Percentiles rank a stretch among this genome's conserved stretches.
Conservation (phyloP, 1,284 basidiomycete species). For the Somion occarium region DNA sequence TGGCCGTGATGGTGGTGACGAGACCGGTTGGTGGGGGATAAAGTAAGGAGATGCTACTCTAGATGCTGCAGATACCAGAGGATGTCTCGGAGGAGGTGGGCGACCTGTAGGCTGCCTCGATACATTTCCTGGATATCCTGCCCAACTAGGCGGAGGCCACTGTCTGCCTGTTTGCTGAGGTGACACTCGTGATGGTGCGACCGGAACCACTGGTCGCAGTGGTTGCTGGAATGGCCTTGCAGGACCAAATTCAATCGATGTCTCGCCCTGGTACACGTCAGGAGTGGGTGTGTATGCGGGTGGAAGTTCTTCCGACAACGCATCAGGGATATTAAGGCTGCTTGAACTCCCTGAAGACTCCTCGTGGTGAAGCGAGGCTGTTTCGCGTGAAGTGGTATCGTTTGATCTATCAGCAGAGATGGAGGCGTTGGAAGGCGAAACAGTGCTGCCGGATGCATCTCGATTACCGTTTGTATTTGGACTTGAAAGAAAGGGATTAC, state of each 20-base stretch:
- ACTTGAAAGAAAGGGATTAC: too few species aligned
- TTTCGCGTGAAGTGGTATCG: too few species aligned
- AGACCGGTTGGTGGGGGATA: slow-evolving; percentile 13
- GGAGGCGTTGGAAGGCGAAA: too few species aligned
- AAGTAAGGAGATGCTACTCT: slow-evolving; percentile 5
- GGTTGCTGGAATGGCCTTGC: slow-evolving; percentile 53
- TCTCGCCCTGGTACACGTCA: slow-evolving; percentile 49
- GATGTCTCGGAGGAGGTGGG: slow-evolving; percentile 11
- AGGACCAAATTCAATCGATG: slow-evolving; percentile 58
- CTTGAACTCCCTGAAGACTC: too few species aligned
- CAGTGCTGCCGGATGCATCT: too few species aligned
- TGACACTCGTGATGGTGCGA: slow-evolving; percentile 1
- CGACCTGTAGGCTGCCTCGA: slow-evolving; percentile 5
- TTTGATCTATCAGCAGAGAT: too few species aligned
- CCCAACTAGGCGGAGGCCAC: slow-evolving; percentile 5
- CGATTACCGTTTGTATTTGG: too few species aligned
- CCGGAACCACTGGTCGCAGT: slow-evolving; percentile 21
- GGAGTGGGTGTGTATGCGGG: slow-evolving; percentile 63
- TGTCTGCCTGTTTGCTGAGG: slow-evolving; percentile 3
- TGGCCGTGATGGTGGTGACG: slow-evolving; percentile 4
- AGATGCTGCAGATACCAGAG: slow-evolving; percentile 7
- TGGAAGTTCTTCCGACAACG: slow-evolving; percentile 45
- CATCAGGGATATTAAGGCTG: slow-evolving; percentile 14
- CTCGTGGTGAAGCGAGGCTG: too few species aligned
- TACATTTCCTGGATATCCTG: background rate